A percentile compares a stretch with the other conserved stretches of the same genome.
phyloP scores from a whole-genome alignment of 306 rosid species.

The Lathyrus aphaca region DNA sequence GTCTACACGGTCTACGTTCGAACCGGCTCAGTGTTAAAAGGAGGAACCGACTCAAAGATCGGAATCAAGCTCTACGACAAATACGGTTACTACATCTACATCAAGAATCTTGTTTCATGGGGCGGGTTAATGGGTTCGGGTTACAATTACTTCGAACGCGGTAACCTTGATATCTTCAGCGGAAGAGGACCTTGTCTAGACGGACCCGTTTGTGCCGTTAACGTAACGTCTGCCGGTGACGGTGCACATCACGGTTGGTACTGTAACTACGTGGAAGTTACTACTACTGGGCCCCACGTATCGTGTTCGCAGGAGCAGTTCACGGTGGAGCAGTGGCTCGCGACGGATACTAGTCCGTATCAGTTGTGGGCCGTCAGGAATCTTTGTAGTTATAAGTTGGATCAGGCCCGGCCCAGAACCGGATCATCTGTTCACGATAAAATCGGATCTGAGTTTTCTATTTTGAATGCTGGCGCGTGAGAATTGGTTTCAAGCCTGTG shows the following conservation, averaged over 20 bases:
- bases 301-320: slow-evolving; percentile 53
- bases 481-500: background rate
- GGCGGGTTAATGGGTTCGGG: slow-evolving; percentile 75
- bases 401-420: slow-evolving; percentile 30
- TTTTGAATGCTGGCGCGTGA: slow-evolving; percentile 30
- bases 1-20: slow-evolving; percentile 65
- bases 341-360: slow-evolving; percentile 68
- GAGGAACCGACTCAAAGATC: slow-evolving; percentile 73
- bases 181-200: slow-evolving; percentile 69
- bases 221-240: slow-evolving; percentile 78
- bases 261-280: slow-evolving; percentile 78
- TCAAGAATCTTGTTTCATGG: slow-evolving; percentile 60
- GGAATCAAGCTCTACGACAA: slow-evolving; percentile 54
- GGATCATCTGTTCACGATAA: background rate
- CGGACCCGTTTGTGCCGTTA: slow-evolving; percentile 68
- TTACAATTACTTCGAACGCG: slow-evolving; percentile 81
- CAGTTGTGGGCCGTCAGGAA: slow-evolving; percentile 57
- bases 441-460: slow-evolving; percentile 38
- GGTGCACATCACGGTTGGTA: slow-evolving; percentile 90
- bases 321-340: slow-evolving; percentile 85
- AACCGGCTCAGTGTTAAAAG: slow-evolving; percentile 76
- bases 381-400: slow-evolving; percentile 40
- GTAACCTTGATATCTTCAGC: slow-evolving; percentile 88
- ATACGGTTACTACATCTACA: slow-evolving; percentile 58
- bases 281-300: slow-evolving; percentile 62